Evolutionary conservation across 306 rosid genomes (phyloP).

Genomic region (Inga leiocalycina): DNA sequence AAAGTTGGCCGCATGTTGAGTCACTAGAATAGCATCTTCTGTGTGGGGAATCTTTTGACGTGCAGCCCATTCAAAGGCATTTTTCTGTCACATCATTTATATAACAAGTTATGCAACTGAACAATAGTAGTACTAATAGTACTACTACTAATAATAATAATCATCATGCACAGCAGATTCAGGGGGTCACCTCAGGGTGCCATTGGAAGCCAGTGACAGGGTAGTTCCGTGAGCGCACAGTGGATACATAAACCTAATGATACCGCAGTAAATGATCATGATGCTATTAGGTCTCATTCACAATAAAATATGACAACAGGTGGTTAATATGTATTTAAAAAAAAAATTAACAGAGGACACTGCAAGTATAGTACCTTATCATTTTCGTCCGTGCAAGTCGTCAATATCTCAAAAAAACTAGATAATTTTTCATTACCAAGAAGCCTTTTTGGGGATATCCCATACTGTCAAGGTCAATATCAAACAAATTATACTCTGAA

Average conservation of each 20-base stretch:
- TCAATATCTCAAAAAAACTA: conserved; percentile 63
- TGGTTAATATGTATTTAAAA: background rate
- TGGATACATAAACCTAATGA: conserved; percentile 73
- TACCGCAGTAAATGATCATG: background rate
- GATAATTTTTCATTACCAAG: conserved; percentile 44
- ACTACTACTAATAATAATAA: too few relatives aligned
- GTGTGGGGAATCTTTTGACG: conserved; percentile 70
- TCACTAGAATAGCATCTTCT: conserved; percentile 74
- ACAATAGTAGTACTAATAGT: too few relatives aligned
- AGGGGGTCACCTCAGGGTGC: conserved; percentile 74
- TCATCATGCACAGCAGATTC: too few relatives aligned
- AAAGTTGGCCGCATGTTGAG: conserved; percentile 69
- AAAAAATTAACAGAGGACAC: background rate
- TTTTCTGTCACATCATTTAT: conserved; percentile 68
- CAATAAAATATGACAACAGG: background rate
- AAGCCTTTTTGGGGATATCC: conserved; percentile 66
- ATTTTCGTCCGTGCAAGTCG: conserved; percentile 59
- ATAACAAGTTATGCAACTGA: conserved; percentile 7
- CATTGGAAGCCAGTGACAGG: conserved; percentile 80
- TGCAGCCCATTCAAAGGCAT: conserved; percentile 86
- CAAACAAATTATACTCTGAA: background rate
- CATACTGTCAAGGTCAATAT: conserved; percentile 54
- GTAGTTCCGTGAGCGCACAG: conserved; percentile 50
- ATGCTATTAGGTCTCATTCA: conserved; percentile 8
- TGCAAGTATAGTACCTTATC: conserved; percentile 45